phyloP scores from a whole-genome alignment of 805 yeast species.

The Candida argentea region DNA sequence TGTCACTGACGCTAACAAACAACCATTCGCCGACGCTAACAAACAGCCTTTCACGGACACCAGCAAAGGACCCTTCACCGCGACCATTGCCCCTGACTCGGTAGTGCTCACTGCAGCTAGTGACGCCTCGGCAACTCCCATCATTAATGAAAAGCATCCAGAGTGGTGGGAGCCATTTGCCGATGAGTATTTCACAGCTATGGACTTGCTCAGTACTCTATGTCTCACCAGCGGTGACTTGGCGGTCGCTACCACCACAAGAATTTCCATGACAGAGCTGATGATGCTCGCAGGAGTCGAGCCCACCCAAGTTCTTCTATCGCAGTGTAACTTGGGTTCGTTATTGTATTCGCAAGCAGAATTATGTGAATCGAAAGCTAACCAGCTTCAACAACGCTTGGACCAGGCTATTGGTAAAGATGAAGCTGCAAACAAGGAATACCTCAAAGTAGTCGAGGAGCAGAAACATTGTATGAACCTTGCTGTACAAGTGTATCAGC shows the following conservation, averaged over 20 bases:
- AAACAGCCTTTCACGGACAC: not conserved
- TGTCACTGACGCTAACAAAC: not conserved
- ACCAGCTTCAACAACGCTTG: constrained; percentile 14
- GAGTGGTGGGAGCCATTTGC: constrained; percentile 64
- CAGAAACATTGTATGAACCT: constrained; percentile 18
- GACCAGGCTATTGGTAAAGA: constrained; percentile 15
- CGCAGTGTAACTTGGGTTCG: constrained; percentile 64
- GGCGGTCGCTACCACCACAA: constrained; percentile 48
- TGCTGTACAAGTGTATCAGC: constrained; percentile 24
- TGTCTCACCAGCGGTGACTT: constrained; percentile 63
- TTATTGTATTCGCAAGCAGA: constrained; percentile 60
- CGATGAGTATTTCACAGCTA: constrained; percentile 67
- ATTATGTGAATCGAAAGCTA: constrained; percentile 43
- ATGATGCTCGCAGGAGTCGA: constrained; percentile 66
- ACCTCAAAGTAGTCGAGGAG: constrained; percentile 9
- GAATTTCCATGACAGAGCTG: constrained; percentile 55
- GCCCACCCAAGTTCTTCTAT: constrained; percentile 51
- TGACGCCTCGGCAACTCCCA: constrained; percentile 8
- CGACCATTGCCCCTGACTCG: constrained; percentile 9
- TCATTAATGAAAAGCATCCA: constrained; percentile 25
- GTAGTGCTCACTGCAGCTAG: constrained; percentile 7
- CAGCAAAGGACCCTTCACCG: constrained; percentile 2
- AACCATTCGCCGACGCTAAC: not conserved
- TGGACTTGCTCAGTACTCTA: constrained; percentile 66
- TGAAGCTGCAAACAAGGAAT: constrained; percentile 6